Base-by-base conservation (phyloP, 2,329 filamentous ascomycete genomes). In the Didymella segeticola region DNA sequence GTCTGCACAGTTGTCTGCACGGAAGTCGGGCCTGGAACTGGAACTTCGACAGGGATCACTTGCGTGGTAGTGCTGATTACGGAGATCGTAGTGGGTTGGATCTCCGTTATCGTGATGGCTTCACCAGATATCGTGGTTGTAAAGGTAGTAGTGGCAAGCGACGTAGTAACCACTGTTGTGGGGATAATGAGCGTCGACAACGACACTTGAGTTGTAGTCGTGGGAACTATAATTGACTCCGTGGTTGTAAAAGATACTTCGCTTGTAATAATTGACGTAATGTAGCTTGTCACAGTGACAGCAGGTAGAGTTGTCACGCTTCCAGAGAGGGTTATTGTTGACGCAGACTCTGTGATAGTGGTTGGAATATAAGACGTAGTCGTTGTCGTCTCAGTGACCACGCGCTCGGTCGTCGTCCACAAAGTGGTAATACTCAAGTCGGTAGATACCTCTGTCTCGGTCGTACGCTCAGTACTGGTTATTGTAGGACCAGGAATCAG, bases 261-360 rank as follows among this genome's bases (percentile, higher is more conserved):
- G 4, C 9, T 43, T 7, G 31, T 14, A n/a, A 49, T 23, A 4
- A 17, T 36, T 5, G 39, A 39, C 7, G 51, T 54, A 9, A 54
- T 45, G 8, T 39, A 48, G 2, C 23, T 29, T 1, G 51, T 54
- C 4, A 39, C 12, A 17, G 39, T 49, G 2, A 39, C 31, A 14
- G 45, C 31, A 11, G 45, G 51, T 6, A 39, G 27, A 8, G 51
- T 54, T 5, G 20, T 23, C 3, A 48, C 34, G 17, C 38, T 37
- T 5, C 51, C 51, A 19, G 51, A 29, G 14, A 48, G 4, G 4
- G 51, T 54, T 3, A 54, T 20, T 7, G 51, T 54, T n/a, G 45
- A 37, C 4, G 26, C 51, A 8, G 45, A 39, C 27, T 38, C 31
- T 4, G 39, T 48, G n/a, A 12, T 23, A 1, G 51, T 54, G 2